phyloP scores from a whole-genome alignment of 2,329 filamentous ascomycete genomes.

The Incumbomyces lentus region DNA sequence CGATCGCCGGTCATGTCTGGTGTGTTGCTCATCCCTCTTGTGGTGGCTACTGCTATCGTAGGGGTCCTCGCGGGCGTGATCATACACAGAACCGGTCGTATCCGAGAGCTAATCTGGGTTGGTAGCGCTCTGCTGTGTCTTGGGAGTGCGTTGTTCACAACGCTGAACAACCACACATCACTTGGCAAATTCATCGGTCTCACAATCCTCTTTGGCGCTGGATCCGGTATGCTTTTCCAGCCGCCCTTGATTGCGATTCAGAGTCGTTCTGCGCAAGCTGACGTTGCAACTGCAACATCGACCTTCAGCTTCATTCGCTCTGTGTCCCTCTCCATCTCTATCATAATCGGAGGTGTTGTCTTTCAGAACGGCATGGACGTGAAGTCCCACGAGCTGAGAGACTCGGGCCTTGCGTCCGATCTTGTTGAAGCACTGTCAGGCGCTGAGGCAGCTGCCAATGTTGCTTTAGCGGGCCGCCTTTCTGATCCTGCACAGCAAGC shows the following conservation, averaged over 20 bases:
- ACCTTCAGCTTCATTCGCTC: slow-evolving; percentile 52
- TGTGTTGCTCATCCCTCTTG: slow-evolving; percentile 13
- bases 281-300: slow-evolving; percentile 48
- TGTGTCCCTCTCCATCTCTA: slow-evolving; percentile 45
- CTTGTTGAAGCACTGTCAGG: slow-evolving; percentile 15
- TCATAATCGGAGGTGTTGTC: slow-evolving; percentile 47
- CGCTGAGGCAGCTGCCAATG: slow-evolving; percentile 24
- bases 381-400: slow-evolving; percentile 10
- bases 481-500: slow-evolving; percentile 23
- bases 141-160: slow-evolving; percentile 55
- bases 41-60: slow-evolving; percentile 31
- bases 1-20: slow-evolving; percentile 19
- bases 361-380: slow-evolving; percentile 29
- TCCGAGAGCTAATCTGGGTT: slow-evolving; percentile 43
- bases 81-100: slow-evolving; percentile 40
- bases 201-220: slow-evolving; percentile 47
- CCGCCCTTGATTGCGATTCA: slow-evolving; percentile 48
- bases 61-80: slow-evolving; percentile 37
- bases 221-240: slow-evolving; percentile 44
- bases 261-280: slow-evolving; percentile 36
- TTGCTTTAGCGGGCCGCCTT: slow-evolving; percentile 19
- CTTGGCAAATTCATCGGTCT: slow-evolving; percentile 39
- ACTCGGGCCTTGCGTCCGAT: slow-evolving; percentile 21
- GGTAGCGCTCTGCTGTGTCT: slow-evolving; percentile 51
- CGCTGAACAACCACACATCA: slow-evolving; percentile 42